Evolutionary conservation across 2,329 filamentous ascomycete genomes (phyloP), one percentile per base, ranked within the genome.

Genomic region (Talaromyces sp.): DNA sequence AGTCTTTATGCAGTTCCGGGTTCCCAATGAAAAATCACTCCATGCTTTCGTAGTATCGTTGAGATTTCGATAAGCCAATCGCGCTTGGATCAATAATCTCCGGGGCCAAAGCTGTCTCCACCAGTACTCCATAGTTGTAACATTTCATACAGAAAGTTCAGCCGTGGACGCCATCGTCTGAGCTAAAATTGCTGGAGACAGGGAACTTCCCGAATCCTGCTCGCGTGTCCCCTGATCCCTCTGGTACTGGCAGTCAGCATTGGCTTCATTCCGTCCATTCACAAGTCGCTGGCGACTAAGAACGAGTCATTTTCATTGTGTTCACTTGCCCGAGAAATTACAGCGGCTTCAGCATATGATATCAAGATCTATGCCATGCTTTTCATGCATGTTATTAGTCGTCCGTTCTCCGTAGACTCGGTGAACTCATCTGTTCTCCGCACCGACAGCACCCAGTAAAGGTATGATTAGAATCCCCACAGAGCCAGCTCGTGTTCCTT

Each of bases 31-130:
- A 19, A 17, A 31, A 22, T n/a, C 21, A 35, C 33, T 15, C 31
- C 33, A 51, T n/a, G 48, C 10, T 51, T 22, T 31, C 8, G 36
- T 19, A 11, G 4, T 25, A 21, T 53, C 33, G 11, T 35, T 15
- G 28, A 40, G 19, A 10, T n/a, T 33, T 31, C n/a, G 51, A 40
- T 40, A 53, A 55, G 28, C 28, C 53, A 55, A 55, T 46, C 31
- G 41, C 53, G 33, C 15, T 25, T 46, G 40, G 21, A 46, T 46
- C 40, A 55, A 33, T 45, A 25, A 55, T 46, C 36, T 46, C 40
- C 37, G 19, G 19, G 28, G 15, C 13, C 10, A 36, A n/a, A 35
- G 40, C 39, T 3, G 28, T 22, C 53, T 37, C 53, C 53, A 46
- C 41, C 28, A 4, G 25, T 11, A n/a, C 13, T 54, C 52, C 35